These are phyloP conservation scores for Crithidia mellificae DNA, from an alignment of 208 protist species.

Conservation along the genomic window DNA sequence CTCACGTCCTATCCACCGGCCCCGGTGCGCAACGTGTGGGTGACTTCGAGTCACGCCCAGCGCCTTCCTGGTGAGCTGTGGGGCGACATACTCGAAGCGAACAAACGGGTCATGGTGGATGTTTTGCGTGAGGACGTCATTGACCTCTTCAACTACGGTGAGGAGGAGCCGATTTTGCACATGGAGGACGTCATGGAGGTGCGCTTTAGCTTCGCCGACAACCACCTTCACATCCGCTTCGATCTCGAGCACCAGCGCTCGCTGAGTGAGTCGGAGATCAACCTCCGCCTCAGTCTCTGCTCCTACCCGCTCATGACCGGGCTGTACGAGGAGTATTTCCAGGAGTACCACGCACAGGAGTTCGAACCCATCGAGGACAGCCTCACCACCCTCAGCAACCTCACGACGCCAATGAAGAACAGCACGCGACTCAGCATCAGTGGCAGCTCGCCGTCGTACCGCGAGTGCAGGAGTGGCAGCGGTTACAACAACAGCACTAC, in stretches of 20 bases:
- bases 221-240: conserved; percentile 38
- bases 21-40: conserved; percentile 8
- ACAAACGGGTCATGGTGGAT: conserved; percentile 18
- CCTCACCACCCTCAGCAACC: conserved; percentile 16
- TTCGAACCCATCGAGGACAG: conserved; percentile 30
- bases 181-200: conserved; percentile 31
- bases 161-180: conserved; percentile 14
- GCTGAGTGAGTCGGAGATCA: conserved; percentile 43
- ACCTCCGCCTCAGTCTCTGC: conserved; percentile 39
- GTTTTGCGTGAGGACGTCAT: conserved; percentile 40
- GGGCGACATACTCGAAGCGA: conserved; percentile 22
- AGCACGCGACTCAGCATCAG: conserved; percentile 14
- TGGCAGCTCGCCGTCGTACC: not conserved
- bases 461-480: not conserved
- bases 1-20: conserved; percentile 1
- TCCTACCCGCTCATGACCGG: conserved; percentile 36
- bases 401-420: not conserved
- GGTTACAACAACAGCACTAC: not conserved
- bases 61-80: conserved; percentile 46
- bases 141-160: conserved; percentile 46
- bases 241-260: conserved; percentile 33
- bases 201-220: conserved; percentile 29
- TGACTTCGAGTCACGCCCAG: conserved; percentile 35
- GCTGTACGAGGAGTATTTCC: conserved; percentile 49
- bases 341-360: conserved; percentile 23